Percentiles rank a stretch among this genome's conserved stretches.
phyloP scores from a whole-genome alignment of 495 filamentous ascomycete species.

The Penicillium lividum region DNA sequence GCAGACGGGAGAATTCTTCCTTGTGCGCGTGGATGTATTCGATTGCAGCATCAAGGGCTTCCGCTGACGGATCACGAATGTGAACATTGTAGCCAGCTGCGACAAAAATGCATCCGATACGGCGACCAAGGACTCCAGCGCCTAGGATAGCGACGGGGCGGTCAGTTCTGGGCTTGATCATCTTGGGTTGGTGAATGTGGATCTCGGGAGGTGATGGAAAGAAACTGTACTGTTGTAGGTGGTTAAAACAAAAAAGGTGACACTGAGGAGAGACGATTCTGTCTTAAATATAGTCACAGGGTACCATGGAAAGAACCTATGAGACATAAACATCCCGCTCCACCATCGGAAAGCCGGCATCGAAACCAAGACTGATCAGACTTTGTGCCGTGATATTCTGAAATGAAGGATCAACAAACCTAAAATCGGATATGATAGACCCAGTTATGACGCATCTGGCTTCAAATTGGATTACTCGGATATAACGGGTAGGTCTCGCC shows the following conservation, averaged over 20 bases:
- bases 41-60: neutral
- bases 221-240: neutral
- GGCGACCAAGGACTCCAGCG: conserved; percentile 49
- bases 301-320: neutral
- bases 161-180: conserved; percentile 14
- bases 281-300: neutral
- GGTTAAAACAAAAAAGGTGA: neutral
- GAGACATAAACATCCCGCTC: neutral
- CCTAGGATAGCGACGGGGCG: conserved; percentile 47
- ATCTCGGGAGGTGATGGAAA: neutral
- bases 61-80: conserved; percentile 36
- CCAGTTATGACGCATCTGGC: neutral
- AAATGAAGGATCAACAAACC: neutral
- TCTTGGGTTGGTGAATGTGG: neutral
- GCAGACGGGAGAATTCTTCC: neutral
- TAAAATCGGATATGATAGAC: neutral
- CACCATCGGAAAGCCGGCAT: neutral
- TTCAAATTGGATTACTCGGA: neutral
- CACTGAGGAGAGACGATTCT: neutral
- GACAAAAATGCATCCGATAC: conserved; percentile 42
- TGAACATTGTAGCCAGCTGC: conserved; percentile 47
- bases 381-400: neutral
- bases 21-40: conserved; percentile 1
- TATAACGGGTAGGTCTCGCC: too few species aligned
- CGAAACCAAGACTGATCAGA: neutral